These are phyloP conservation scores for Podila minutissima DNA, from an alignment of 192 early-diverging fungal species.

Conservation along the genomic window DNA sequence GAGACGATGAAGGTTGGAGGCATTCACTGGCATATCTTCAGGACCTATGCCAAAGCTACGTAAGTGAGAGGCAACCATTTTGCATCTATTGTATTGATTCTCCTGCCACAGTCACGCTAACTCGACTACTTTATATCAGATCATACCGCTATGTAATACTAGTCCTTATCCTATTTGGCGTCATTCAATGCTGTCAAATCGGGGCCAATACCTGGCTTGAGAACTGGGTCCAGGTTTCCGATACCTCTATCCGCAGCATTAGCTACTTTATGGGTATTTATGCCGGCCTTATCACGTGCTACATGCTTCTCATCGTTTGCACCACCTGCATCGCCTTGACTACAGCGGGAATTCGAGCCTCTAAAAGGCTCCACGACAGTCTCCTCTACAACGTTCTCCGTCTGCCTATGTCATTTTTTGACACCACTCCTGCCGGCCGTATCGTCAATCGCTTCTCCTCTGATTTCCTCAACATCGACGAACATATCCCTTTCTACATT, in stretches of 20 bases:
- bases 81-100: slow-evolving; percentile 70
- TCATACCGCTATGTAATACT: slow-evolving; percentile 4
- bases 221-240: slow-evolving; percentile 12
- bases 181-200: slow-evolving; percentile 26
- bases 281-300: slow-evolving; percentile 14
- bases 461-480: slow-evolving; percentile 79
- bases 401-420: slow-evolving; percentile 71
- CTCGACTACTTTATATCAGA: not conserved
- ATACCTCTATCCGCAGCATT: slow-evolving; percentile 4
- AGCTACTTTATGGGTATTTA: slow-evolving; percentile 57
- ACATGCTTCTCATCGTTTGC: slow-evolving; percentile 20
- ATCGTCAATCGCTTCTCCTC: too few relatives aligned
- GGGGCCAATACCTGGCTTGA: slow-evolving; percentile 36
- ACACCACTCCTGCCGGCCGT: slow-evolving; percentile 81
- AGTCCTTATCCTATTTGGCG: slow-evolving; percentile 4
- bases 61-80: slow-evolving; percentile 61
- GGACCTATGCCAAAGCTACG: slow-evolving; percentile 74
- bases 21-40: slow-evolving; percentile 81
- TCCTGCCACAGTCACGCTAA: not conserved
- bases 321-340: slow-evolving; percentile 29
- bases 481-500: slow-evolving; percentile 45
- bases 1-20: slow-evolving; percentile 85
- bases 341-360: slow-evolving; percentile 36
- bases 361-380: slow-evolving; percentile 26
- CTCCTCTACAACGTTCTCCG: slow-evolving; percentile 52